Evolutionary conservation across 768 basidiomycete genomes (phyloP), one percentile per base, ranked within the genome.

Genomic region (Tricholoma hemisulphureum): DNA sequence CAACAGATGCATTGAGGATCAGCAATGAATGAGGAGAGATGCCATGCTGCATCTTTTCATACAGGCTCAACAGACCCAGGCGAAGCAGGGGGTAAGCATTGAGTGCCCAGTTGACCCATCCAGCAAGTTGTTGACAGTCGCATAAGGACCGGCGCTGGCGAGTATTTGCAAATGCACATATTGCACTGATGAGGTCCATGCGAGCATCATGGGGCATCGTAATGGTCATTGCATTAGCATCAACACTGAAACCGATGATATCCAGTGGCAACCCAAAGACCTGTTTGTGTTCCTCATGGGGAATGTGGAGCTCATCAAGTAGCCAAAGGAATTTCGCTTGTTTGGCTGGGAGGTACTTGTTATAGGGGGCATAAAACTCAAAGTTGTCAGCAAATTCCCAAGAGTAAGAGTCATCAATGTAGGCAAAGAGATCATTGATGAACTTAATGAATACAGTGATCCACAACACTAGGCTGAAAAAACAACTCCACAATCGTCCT

Each of bases 91-190:
- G 74, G 24, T 61, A 72, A 2, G 75, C 71, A 51, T 78, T 78
- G 28, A 78, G 62, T 0, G 62, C 52, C 77, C 78, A 80, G 55
- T 78, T 80, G 11, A 74, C 35, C 60, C 68, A 73, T 0, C 79
- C 78, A 0, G 68, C 69, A 2, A 78, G 53, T 0, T 43, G 41
- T 51, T 75, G 75, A 20, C 68, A 78, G 1, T 74, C 67, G 0
- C 57, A 5, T 1, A 50, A 13, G 7, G 48, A 16, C 2, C 16
- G 16, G 7, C 37, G 7, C 37, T 37, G 37, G 2, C 18, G 14
- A 1, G 37, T 14, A 6, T 37, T 37, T 1, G 37, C 37, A 37
- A 37, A 37, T 5, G 37, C 16, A 1, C 4, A n/a, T 3, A 37
- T 18, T 1, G 37, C 37, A 3, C 51, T 48, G 26, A 68, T 18